Base-by-base conservation (phyloP, 495 filamentous ascomycete species). In the Penicillium flavigenum region DNA sequence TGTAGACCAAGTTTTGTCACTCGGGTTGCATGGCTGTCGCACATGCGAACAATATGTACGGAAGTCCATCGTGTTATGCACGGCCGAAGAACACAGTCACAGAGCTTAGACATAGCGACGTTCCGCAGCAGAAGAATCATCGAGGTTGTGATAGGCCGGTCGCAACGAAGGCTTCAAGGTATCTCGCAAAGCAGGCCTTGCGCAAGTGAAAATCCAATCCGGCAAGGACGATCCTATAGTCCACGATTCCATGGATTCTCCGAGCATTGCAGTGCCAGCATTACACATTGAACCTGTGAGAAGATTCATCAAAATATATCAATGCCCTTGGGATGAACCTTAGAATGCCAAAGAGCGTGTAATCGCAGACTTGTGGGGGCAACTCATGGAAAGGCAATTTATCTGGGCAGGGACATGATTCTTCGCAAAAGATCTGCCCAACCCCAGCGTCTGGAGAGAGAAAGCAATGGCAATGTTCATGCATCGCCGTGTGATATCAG, bases 61-160 rank as follows among this genome's bases (percentile, higher is more conserved):
- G n/a, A 79, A 79, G 24, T 26, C 24, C 24, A 26, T 26, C 51
- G 59, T 62, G 64, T 81, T 42, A 64, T 52, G 5, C 16, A n/a
- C 70, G 63, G 29, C 69, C 72, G 14, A 61, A 71, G 20, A 75
- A 69, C 34, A 78, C 79, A 5, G 71, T 78, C 19, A 66, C 67
- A 19, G 65, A 76, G 47, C 63, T 78, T 32, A 63, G 73, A 45
- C 58, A 67, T 48, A 59, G 63, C 17, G 49, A 72, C 5, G 27
- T 67, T 45, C 68, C 73, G 6, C 75, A 77, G 51, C 71, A 70
- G 44, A 75, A 72, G 7, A 8, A 26, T 46, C 63, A 62, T 26
- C 53, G 44, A 31, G 75, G 42, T 39, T 48, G 29, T 6, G 63
- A 70, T 24, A 4, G 22, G 22, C 22, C 24, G 66, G 56, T 57